Conservation (phyloP, 495 filamentous ascomycete species). For the Daldinia caldariorum region DNA sequence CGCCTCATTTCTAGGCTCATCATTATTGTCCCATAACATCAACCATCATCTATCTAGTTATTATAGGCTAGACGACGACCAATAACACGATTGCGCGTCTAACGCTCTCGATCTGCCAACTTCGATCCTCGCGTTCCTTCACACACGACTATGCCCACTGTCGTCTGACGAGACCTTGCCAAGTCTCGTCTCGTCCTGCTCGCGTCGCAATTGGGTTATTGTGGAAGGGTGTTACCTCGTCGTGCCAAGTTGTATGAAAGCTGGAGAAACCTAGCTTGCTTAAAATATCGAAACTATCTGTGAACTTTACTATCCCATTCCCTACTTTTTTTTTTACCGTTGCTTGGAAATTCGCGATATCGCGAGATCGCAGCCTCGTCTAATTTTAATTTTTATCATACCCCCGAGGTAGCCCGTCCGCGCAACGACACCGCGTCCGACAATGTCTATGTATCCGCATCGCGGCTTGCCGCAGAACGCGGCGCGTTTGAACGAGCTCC, state of each 20-base stretch:
- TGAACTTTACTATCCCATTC: conserved; percentile 12
- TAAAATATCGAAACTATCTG: conserved; percentile 4
- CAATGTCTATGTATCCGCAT: conserved; percentile 90
- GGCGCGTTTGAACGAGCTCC: conserved; percentile 81
- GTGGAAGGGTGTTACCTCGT: conserved; percentile 28
- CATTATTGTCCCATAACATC: conserved; percentile 13
- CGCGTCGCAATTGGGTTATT: conserved; percentile 34
- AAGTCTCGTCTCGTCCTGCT: conserved; percentile 31
- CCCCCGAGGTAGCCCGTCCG: conserved; percentile 2
- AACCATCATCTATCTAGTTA: conserved; percentile 10
- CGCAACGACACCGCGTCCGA: conserved; percentile 22
- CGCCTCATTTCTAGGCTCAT: conserved; percentile 26
- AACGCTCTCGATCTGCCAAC: neutral
- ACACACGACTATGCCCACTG: conserved; percentile 36
- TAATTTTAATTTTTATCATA: neutral
- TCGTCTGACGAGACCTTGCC: conserved; percentile 33
- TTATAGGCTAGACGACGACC: conserved; percentile 1
- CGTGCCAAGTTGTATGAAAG: conserved; percentile 17
- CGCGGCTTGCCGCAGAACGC: conserved; percentile 76
- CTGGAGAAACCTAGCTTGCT: conserved; percentile 2
- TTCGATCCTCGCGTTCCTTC: conserved; percentile 9
- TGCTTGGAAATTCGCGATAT: conserved; percentile 13
- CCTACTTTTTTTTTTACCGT: neutral
- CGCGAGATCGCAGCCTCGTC: conserved; percentile 7
- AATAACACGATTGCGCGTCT: conserved; percentile 26